phyloP scores from a whole-genome alignment of 2,329 filamentous ascomycete genomes.

The Fusarium kyushuense region DNA sequence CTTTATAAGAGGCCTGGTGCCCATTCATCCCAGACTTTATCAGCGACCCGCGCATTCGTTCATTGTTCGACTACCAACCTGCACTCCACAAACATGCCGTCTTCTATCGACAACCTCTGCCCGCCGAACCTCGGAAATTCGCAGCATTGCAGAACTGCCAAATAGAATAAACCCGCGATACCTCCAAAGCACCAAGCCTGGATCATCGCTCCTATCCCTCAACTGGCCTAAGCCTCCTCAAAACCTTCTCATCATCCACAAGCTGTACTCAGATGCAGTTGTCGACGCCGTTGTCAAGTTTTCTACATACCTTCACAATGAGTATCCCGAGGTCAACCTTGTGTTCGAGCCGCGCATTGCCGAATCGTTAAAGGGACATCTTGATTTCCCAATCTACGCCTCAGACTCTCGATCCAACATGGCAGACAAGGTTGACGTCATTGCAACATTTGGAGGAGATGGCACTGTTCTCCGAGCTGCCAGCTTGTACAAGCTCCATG shows the following conservation, averaged over 20 bases:
- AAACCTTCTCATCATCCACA: slow-evolving; percentile 70
- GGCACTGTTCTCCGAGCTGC: slow-evolving; percentile 55
- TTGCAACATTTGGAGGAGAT: slow-evolving; percentile 91
- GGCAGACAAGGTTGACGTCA: slow-evolving; percentile 85
- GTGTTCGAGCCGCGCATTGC: slow-evolving; percentile 86
- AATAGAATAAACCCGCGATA: slow-evolving; percentile 53
- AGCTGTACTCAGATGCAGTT: slow-evolving; percentile 67
- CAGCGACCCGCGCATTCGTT: slow-evolving; percentile 2
- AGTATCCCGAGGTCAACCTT: slow-evolving; percentile 84
- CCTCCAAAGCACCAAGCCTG: slow-evolving; percentile 57
- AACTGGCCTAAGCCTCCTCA: slow-evolving; percentile 66
- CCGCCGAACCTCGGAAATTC: slow-evolving; percentile 51
- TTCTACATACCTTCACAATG: slow-evolving; percentile 78
- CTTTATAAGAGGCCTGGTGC: slow-evolving; percentile 29
- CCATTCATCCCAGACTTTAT: slow-evolving; percentile 13
- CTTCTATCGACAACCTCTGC: slow-evolving; percentile 63
- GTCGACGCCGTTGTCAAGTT: slow-evolving; percentile 66
- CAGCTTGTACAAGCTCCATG: slow-evolving; percentile 77
- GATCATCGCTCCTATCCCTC: slow-evolving; percentile 66
- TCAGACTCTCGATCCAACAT: slow-evolving; percentile 65
- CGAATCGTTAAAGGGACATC: slow-evolving; percentile 73
- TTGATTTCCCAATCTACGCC: slow-evolving; percentile 81
- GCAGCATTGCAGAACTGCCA: slow-evolving; percentile 52
- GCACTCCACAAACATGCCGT: slow-evolving; percentile 44
- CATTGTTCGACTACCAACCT: slow-evolving; percentile 2